A percentile compares a stretch with the other conserved stretches of the same genome.
Evolutionary conservation across 169 alveolate species (phyloP).

Genomic region (Eimeria falciformis): DNA sequence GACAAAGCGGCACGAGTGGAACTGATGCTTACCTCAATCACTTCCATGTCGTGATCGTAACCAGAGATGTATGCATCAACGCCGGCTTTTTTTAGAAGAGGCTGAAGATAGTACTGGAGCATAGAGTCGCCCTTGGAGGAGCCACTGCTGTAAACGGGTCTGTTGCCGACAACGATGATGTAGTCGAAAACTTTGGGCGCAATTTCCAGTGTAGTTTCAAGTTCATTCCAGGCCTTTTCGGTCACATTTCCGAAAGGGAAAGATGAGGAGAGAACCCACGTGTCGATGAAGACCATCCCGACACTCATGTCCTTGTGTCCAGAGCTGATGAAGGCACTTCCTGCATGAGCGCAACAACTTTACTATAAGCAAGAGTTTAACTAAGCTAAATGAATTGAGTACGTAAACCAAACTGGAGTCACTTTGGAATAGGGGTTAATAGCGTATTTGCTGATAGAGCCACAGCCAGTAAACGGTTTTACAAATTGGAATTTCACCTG

Average conservation of each 20-base stretch:
- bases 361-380: constrained; percentile 8
- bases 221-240: constrained; percentile 90
- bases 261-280: constrained; percentile 90
- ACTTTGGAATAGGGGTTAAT: too few species aligned
- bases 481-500: constrained; percentile 79
- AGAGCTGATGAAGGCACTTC: constrained; percentile 79
- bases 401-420: too few species aligned
- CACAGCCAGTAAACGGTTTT: too few species aligned
- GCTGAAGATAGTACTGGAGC: constrained; percentile 87
- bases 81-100: constrained; percentile 89
- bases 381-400: too few species aligned
- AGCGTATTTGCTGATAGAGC: too few species aligned
- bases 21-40: constrained; percentile 77
- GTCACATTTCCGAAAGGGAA: constrained; percentile 90
- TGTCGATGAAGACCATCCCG: constrained; percentile 90
- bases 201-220: constrained; percentile 88
- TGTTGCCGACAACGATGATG: constrained; percentile 92
- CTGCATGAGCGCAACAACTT: constrained; percentile 66
- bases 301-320: constrained; percentile 87
- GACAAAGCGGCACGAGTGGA: too few species aligned
- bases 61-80: constrained; percentile 94
- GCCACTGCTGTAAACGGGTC: constrained; percentile 92
- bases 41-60: constrained; percentile 90
- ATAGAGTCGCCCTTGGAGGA: constrained; percentile 90
- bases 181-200: constrained; percentile 90